Base-by-base conservation (phyloP, 2,329 filamentous ascomycete species). In the Aquanectria penicillioides region DNA sequence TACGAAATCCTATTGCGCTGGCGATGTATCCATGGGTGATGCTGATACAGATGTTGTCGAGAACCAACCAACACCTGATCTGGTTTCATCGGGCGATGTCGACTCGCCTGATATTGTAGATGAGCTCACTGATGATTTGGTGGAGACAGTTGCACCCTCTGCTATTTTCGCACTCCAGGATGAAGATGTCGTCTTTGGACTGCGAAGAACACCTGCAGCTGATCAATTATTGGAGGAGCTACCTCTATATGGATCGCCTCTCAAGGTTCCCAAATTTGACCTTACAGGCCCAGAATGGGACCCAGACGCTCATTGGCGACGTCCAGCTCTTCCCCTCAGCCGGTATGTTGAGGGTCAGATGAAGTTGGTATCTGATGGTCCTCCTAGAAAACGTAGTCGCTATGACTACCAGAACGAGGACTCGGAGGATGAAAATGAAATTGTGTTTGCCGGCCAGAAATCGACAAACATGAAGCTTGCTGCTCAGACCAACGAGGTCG, bases 321-420 rank as follows among this genome's bases (percentile, higher is more conserved):
- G 88, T 5, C 87, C 90, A n/a, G 88, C 93, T 34, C 79, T 96
- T 13, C 91, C 93, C 2, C 83, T 97, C 3, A 97, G 92, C 69
- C 97, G 94, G 73, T 97, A 91, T 73, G 89, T 94, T 1, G 88
- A 91, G 57, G 91, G 92, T 8, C 91, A 92, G 65, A 88, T 98
- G 74, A 86, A 88, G 22, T 84, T 96, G 15, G 83, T 84, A 11
- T 80, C 85, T 4, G 83, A 85, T 34, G 85, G 86, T 2, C 90
- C 90, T 8, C 88, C 88, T 0, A 83, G 81, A 48, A 97, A 94
- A 75, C 88, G 88, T 55, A 94, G 92, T 67, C 87, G 94, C n/a
- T 98, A 90, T 69, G 85, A 90, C 53, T 95, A 96, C 67, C 83
- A 85, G 34, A 87, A 92, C 55, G 91, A 95, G 66, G 89, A 89